Base-by-base conservation (phyloP, 2,329 filamentous ascomycete species). In the Corynespora cassiicola region DNA sequence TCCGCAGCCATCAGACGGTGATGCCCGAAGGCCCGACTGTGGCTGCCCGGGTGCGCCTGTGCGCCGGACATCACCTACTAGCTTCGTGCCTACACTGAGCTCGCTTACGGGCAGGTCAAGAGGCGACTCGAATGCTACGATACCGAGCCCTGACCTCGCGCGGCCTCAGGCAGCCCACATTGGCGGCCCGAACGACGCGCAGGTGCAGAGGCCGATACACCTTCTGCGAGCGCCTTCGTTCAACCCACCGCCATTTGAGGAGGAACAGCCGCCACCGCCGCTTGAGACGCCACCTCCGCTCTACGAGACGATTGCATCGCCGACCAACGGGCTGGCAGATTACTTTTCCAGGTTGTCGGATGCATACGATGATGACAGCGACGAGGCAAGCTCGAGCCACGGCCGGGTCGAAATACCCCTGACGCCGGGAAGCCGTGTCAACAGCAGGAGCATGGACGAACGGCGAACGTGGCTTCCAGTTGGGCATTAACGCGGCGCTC, bases 241-340 rank as follows among this genome's bases (percentile, higher is more conserved):
- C 71, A 90, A 90, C 42, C 91, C 91, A 2, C 90, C 91, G 0
- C 82, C 88, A 0, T 96, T 95, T 59, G 86, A 94, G 46, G 89
- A 89, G 5, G 87, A 95, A 36, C 78, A 84, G 5, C 84, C 87
- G 0, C 87, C 88, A 4, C 87, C 87, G 33, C 83, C 86, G 1
- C 66, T 87, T 11, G 75, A 87, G 49, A 95, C 90, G 0, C 90
- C 90, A 1, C 91, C 91, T 6, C 91, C 91, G 1, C 83, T 87
- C 40, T 96, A 96, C 63, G 88, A 92, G 42, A 76, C 79, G 3
- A 87, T 95, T 23, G 82, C 94, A 1, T 87, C 86, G 11, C 89
- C 64, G 67, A 90, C 72, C 69, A 85, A 66, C 9, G 81, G 81
- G 0, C 68, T 96, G 30, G 87, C 90, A 2, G 91, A 96, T 58